Conservation (phyloP, 2,329 filamentous ascomycete species). For the Monilinia vaccinii-corymbosi region DNA sequence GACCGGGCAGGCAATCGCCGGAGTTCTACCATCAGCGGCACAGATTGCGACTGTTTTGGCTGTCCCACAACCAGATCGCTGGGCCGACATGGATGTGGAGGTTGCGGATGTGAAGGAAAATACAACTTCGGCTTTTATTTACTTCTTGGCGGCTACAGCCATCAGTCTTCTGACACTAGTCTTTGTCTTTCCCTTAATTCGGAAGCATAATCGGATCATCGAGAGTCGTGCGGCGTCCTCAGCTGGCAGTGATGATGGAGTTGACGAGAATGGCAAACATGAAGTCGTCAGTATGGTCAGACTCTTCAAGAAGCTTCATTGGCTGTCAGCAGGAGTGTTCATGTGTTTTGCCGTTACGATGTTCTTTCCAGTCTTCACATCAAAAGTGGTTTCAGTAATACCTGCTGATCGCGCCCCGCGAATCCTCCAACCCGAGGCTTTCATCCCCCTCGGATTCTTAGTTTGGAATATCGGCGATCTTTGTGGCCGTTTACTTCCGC, state of each 20-base stretch:
- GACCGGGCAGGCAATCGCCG: constrained; percentile 86
- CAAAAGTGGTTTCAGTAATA: constrained; percentile 48
- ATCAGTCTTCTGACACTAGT: constrained; percentile 63
- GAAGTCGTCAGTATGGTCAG: constrained; percentile 49
- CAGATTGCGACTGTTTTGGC: constrained; percentile 78
- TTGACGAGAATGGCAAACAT: constrained; percentile 37
- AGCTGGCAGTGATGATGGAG: constrained; percentile 42
- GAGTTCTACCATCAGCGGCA: constrained; percentile 78
- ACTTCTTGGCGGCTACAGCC: constrained; percentile 79
- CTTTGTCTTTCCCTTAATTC: constrained; percentile 66
- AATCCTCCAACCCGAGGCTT: constrained; percentile 63
- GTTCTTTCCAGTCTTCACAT: constrained; percentile 90
- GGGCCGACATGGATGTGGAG: constrained; percentile 16
- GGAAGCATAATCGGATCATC: constrained; percentile 46
- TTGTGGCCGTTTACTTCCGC: constrained; percentile 61
- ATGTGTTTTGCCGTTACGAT: constrained; percentile 79
- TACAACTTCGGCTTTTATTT: constrained; percentile 71
- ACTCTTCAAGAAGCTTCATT: constrained; percentile 70
- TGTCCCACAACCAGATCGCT: constrained; percentile 39
- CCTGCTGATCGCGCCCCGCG: constrained; percentile 36
- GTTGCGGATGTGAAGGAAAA: constrained; percentile 31
- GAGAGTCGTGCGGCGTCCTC: constrained; percentile 44
- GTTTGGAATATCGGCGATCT: constrained; percentile 92
- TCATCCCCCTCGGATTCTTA: constrained; percentile 84
- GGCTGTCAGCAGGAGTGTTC: constrained; percentile 68